Base-by-base conservation (phyloP, 495 filamentous ascomycete species). In the Ascobolus immersus region DNA sequence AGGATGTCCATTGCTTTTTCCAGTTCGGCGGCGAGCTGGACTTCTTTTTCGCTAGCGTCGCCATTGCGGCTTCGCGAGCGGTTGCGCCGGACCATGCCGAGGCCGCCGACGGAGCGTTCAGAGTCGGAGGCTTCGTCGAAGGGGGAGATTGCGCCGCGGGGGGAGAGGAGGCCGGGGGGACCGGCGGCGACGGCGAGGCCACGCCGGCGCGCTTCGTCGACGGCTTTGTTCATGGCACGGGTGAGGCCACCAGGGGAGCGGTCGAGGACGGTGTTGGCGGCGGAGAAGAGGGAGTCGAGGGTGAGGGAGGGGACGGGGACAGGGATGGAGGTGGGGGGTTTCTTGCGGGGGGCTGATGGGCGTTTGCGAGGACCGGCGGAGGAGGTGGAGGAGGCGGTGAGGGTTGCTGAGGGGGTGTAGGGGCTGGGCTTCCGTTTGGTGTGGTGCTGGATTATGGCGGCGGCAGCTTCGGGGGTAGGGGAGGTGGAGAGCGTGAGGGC, bases 401-500 rank as follows among this genome's bases (percentile, higher is more conserved):
- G n/a, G 7, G 22, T 25, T 25, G 22, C 22, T 7, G 22, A 25
- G 22, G n/a, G 22, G n/a, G 22, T 7, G n/a, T n/a, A 7, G 22
- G 22, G 7, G 22, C 7, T n/a, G 22, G 7, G 22, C n/a, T 4
- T 31, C 9, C 28, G 28, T 9, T n/a, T 9, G n/a, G 28, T 31
- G 14, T 31, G 28, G 17, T 17, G 12, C 2, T n/a, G 10, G 3
- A 27, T 27, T 11, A 78, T 2, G 69, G 77, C 41, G 71, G 61
- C 11, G 86, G 71, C 1, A 64, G 58, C 42, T 72, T 54, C 11
- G 68, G 67, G 9, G 39, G 32, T 8, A 23, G 5, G 2, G 75
- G 73, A 4, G 65, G 61, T 10, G 75, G 74, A 45, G 93, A 94
- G 37, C 75, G 76, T 1, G 93, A 61, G 19, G 92, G 54, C 3